phyloP scores from a whole-genome alignment of 2,329 filamentous ascomycete genomes.

The Colletotrichum sp. region DNA sequence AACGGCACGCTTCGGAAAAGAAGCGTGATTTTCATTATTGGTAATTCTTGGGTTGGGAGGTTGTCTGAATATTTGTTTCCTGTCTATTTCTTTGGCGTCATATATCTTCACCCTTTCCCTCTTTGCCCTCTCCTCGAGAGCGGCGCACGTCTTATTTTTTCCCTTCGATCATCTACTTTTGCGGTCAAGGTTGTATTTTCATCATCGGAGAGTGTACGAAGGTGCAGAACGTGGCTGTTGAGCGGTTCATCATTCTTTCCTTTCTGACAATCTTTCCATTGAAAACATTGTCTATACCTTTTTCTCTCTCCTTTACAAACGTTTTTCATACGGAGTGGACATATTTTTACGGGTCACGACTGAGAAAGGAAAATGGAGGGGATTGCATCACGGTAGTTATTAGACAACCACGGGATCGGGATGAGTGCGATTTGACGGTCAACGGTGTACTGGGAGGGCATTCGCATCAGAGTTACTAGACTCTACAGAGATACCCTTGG shows the following conservation, averaged over 20 bases:
- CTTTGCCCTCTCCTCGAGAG: not conserved
- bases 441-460: not conserved
- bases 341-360: not conserved
- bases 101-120: not conserved
- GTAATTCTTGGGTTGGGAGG: not conserved
- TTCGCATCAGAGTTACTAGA: constrained; percentile 27
- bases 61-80: constrained; percentile 5
- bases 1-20: not conserved
- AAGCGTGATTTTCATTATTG: not conserved
- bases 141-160: not conserved
- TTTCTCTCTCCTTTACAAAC: not conserved
- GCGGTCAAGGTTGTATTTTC: not conserved
- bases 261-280: not conserved
- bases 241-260: constrained; percentile 1
- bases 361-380: not conserved
- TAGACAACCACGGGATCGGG: not conserved
- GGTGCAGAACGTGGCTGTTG: not conserved
- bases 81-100: not conserved
- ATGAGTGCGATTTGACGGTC: not conserved
- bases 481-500: constrained; percentile 18
- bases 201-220: constrained; percentile 17
- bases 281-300: not conserved
- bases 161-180: not conserved
- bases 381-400: constrained; percentile 6
- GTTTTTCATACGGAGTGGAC: not conserved